Evolutionary conservation across 345 rosid species (phyloP), one percentile per base, ranked within the genome.

Genomic region (Abelmoschus esculentus): DNA sequence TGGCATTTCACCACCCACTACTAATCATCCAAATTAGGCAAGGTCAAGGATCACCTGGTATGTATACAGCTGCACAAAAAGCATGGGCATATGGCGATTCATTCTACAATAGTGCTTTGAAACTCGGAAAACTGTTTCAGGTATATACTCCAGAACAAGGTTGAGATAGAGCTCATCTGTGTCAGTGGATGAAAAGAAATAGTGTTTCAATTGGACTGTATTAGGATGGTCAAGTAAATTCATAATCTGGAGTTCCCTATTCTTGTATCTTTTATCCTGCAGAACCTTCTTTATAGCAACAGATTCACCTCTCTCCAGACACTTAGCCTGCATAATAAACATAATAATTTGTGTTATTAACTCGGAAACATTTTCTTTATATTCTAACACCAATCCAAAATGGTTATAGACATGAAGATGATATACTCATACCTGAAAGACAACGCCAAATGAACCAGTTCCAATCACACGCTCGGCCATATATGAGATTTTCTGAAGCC

Each of bases 201-300:
- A 92, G 70, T 95, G 96, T 81, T 89, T 90, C 73, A 95, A 85
- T 32, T 78, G 85, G 68, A 91, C 90, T 49, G 84, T 87, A 71
- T 95, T 95, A 34, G 96, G 92, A 83, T 95, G 97, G 77, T 84
- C 80, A 57, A 90, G 96, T 57, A 84, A 14, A 22, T 90, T 97
- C 98, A 95, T 90, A 69, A 95, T 82, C 83, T 95, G 98, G 73
- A 95, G 98, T 79, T 95, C 99, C 71, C 99, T 87, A 72, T 95
- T 95, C 81, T 95, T 95, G 88, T 88, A 95, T 83, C 97, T 88
- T 84, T 85, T 95, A 79, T 95, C 99, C 79, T 90, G 97, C 72
- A 88, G 75, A 72, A 92, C 98, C 83, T 92, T 90, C 86, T 92
- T 92, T 53, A 92, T 92, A 38, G 98, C 98, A 73, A 92, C 95